These are phyloP conservation scores for Termitomyces sp. DNA, from an alignment of 768 basidiomycete genomes.

Conservation along the genomic window DNA sequence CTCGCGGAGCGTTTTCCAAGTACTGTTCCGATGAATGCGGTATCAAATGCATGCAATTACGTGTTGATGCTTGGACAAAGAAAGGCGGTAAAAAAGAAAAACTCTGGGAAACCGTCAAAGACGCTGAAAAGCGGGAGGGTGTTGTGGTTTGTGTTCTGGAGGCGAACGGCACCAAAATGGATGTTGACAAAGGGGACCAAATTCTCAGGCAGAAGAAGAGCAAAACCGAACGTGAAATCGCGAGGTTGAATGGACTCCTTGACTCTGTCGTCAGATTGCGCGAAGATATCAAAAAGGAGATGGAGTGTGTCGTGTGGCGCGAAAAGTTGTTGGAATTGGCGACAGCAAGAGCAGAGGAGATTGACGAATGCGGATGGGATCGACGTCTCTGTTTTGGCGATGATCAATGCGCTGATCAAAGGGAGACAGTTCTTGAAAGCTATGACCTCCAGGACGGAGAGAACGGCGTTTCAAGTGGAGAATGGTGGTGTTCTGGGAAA, in stretches of 20 bases:
- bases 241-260: constrained; percentile 49
- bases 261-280: constrained; percentile 56
- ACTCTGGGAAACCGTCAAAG: constrained; percentile 74
- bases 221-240: constrained; percentile 54
- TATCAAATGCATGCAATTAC: constrained; percentile 63
- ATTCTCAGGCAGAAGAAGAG: constrained; percentile 29
- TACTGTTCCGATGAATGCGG: constrained; percentile 92
- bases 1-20: constrained; percentile 81
- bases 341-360: constrained; percentile 56
- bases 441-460: constrained; percentile 47
- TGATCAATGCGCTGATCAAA: constrained; percentile 72
- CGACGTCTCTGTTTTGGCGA: constrained; percentile 81
- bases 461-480: constrained; percentile 34
- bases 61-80: constrained; percentile 59
- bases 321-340: constrained; percentile 68
- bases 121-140: constrained; percentile 68
- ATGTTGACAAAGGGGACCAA: constrained; percentile 22
- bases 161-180: constrained; percentile 17
- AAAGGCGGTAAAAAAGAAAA: constrained; percentile 59
- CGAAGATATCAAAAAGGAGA: constrained; percentile 62
- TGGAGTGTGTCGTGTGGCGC: constrained; percentile 70
- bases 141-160: constrained; percentile 48
- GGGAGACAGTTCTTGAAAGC: constrained; percentile 62
- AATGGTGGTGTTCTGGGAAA: constrained; percentile 81
- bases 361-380: constrained; percentile 86